These are phyloP conservation scores for Leccinum subrobustum DNA, from an alignment of 1,284 basidiomycete species.

Conservation along the genomic window DNA sequence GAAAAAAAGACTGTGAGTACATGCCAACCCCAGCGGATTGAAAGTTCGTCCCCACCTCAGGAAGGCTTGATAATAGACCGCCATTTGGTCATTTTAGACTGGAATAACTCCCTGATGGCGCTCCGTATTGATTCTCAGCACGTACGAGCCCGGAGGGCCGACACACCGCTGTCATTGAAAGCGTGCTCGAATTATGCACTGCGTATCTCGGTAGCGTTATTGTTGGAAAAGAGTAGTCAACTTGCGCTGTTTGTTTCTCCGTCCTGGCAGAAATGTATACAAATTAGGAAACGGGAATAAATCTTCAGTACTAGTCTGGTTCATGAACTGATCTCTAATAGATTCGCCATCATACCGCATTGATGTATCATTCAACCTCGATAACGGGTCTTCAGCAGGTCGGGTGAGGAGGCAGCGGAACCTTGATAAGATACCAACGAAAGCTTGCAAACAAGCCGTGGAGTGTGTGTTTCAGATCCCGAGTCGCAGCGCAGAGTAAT, in stretches of 20 bases:
- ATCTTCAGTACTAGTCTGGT: background rate
- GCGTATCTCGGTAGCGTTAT: background rate
- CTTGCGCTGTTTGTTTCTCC: background rate
- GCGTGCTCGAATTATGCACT: background rate
- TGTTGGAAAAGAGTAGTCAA: background rate
- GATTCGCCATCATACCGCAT: background rate
- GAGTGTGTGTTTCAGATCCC: background rate
- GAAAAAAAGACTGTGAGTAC: background rate
- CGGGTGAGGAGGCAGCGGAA: background rate
- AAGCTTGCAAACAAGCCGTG: background rate
- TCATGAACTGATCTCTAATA: background rate
- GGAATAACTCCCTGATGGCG: background rate
- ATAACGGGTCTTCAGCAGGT: background rate
- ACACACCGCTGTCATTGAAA: background rate
- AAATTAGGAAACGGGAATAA: background rate
- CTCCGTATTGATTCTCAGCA: background rate
- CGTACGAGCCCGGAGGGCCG: background rate
- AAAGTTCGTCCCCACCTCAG: background rate
- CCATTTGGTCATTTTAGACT: background rate
- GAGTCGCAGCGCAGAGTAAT: background rate
- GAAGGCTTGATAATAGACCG: background rate
- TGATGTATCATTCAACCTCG: background rate
- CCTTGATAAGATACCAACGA: background rate
- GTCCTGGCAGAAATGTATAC: background rate
- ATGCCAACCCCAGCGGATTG: background rate